A percentile compares a stretch with the other conserved stretches of the same genome.
These are phyloP conservation scores for Xerocomellus dryophilus DNA, from an alignment of 768 basidiomycete species.

Conservation along the genomic window DNA sequence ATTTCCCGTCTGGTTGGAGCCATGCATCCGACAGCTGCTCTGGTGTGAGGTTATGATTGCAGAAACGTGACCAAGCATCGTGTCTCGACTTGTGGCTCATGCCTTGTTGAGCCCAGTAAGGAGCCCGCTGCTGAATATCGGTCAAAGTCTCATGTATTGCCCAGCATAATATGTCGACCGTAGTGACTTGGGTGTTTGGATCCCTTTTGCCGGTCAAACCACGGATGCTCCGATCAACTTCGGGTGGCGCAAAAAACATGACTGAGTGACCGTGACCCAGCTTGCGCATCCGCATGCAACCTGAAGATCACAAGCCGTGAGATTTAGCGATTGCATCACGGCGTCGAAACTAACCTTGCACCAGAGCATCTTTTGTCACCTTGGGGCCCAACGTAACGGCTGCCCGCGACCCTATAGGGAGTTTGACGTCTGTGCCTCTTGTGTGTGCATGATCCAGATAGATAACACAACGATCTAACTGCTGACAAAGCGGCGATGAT, in stretches of 20 bases:
- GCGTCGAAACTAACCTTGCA: slow-evolving; percentile 29
- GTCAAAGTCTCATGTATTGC: slow-evolving; percentile 41
- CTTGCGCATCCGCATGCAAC: slow-evolving; percentile 52
- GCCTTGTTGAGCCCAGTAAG: slow-evolving; percentile 23
- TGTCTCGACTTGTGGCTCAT: slow-evolving; percentile 7
- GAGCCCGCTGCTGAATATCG: no score
- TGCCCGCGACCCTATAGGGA: slow-evolving; percentile 31
- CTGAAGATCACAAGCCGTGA: slow-evolving; percentile 17
- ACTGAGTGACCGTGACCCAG: slow-evolving; percentile 46
- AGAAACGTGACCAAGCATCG: slow-evolving; percentile 14
- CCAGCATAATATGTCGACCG: slow-evolving; percentile 42
- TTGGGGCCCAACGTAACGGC: slow-evolving; percentile 37
- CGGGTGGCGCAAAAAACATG: slow-evolving; percentile 42
- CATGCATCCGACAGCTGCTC: slow-evolving; percentile 23
- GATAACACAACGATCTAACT: slow-evolving; percentile 29
- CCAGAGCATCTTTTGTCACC: slow-evolving; percentile 34
- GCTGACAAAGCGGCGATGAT: slow-evolving; percentile 28
- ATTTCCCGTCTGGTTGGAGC: slow-evolving; percentile 37
- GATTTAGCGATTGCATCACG: neutral
- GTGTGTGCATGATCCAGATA: slow-evolving; percentile 40
- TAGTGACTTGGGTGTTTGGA: neutral
- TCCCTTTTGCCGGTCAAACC: slow-evolving; percentile 8
- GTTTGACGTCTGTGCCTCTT: slow-evolving; percentile 36
- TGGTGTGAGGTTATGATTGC: neutral
- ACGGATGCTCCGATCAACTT: slow-evolving; percentile 38